Percentiles rank a stretch among this genome's conserved stretches.
phyloP scores from a whole-genome alignment of 257 asterid species.

The Ocimum tenuiflorum region DNA sequence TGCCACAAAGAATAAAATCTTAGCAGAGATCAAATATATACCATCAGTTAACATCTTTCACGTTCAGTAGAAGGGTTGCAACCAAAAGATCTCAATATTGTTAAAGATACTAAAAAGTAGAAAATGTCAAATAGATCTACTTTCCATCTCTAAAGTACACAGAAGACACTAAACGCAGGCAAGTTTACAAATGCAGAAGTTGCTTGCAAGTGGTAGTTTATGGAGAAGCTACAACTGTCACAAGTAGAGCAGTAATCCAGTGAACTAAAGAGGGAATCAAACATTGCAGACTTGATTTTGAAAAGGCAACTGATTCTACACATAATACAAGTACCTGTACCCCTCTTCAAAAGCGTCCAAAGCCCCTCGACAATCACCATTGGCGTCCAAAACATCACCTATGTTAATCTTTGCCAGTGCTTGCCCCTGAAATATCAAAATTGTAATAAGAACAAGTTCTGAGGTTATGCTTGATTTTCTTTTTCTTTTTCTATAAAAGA shows the following conservation, averaged over 20 bases:
- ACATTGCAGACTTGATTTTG: neutral
- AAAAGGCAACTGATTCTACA: neutral
- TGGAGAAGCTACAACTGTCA: neutral
- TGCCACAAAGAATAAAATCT: slow-evolving; percentile 28
- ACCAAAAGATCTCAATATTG: neutral
- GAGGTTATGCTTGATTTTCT: no score
- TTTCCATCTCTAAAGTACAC: neutral
- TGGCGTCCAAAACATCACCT: slow-evolving; percentile 68
- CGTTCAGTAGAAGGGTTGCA: neutral
- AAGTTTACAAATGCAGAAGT: neutral
- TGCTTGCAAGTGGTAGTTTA: neutral
- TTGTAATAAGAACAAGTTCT: slow-evolving; percentile 13
- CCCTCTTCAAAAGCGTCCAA: slow-evolving; percentile 71
- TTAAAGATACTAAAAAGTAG: slow-evolving; percentile 4
- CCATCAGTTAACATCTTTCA: neutral
- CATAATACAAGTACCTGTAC: slow-evolving; percentile 45
- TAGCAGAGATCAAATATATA: slow-evolving; percentile 19
- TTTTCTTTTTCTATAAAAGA: no score
- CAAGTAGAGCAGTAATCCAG: slow-evolving; percentile 1
- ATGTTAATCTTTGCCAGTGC: slow-evolving; percentile 75
- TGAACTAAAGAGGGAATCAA: no score
- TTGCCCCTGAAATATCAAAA: slow-evolving; percentile 71
- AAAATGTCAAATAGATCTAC: neutral
- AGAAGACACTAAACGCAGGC: neutral
- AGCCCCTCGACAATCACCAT: slow-evolving; percentile 66